Evolutionary conservation across 371 early-diverging fungal species (phyloP).

Genomic region (Mucor sp.): DNA sequence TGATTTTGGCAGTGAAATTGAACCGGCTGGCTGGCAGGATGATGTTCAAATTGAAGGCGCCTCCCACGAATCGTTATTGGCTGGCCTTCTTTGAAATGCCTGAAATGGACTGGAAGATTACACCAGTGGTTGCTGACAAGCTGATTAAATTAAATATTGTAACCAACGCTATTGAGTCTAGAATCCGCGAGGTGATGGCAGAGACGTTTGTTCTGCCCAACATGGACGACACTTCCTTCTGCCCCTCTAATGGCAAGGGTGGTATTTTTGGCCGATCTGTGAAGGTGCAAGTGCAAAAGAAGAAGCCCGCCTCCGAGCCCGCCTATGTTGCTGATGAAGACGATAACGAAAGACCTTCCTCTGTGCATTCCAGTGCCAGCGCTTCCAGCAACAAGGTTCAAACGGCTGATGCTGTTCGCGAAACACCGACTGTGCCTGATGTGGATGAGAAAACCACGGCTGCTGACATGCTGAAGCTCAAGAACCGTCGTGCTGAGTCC

Average conservation of each 20-base stretch:
- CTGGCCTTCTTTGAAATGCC: conserved; percentile 86
- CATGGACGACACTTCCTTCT: conserved; percentile 88
- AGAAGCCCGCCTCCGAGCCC: neutral
- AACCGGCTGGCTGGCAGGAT: conserved; percentile 71
- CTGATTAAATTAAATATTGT: conserved; percentile 78
- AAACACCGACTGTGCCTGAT: conserved; percentile 17
- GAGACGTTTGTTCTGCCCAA: conserved; percentile 87
- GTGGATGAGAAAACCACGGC: conserved; percentile 10
- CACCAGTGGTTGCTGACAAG: conserved; percentile 85
- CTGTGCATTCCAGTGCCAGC: neutral
- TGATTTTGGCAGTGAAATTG: conserved; percentile 76
- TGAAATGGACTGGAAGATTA: conserved; percentile 74
- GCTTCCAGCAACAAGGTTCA: neutral
- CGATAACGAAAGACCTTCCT: neutral
- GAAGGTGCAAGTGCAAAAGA: conserved; percentile 2
- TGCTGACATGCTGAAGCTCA: conserved; percentile 16
- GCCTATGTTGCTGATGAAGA: neutral
- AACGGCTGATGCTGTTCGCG: neutral
- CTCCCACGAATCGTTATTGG: conserved; percentile 89
- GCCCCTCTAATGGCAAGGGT: conserved; percentile 62
- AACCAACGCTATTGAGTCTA: conserved; percentile 80
- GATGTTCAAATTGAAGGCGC: conserved; percentile 78
- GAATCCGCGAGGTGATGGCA: conserved; percentile 80
- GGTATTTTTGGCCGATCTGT: conserved; percentile 58
- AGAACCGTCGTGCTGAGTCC: conserved; percentile 19